Percentiles rank a stretch among this genome's conserved stretches.
Evolutionary conservation across 208 protist genomes (phyloP).

Genomic region (Trypanosoma theileri): DNA sequence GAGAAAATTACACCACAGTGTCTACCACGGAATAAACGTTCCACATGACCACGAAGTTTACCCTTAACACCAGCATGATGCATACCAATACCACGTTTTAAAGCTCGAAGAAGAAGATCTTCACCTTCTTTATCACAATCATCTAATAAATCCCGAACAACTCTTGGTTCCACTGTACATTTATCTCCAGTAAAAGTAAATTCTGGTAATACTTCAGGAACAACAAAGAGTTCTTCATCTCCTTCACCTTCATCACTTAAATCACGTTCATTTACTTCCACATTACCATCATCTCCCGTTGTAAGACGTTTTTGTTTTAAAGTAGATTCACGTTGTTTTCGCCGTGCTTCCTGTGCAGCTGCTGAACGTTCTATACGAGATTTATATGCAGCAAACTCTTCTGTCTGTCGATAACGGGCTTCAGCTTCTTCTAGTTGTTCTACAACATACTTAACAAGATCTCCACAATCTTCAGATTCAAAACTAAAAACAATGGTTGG

Average conservation of each 20-base stretch:
- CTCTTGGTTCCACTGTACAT: slow-evolving; percentile 44
- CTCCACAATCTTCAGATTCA: slow-evolving; percentile 84
- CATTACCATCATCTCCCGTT: slow-evolving; percentile 73
- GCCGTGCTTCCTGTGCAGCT: slow-evolving; percentile 51
- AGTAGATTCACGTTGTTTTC: slow-evolving; percentile 69
- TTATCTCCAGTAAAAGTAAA: slow-evolving; percentile 82
- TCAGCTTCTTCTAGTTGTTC: slow-evolving; percentile 79
- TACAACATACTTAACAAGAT: slow-evolving; percentile 81
- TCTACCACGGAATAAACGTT: slow-evolving; percentile 91
- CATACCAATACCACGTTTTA: slow-evolving; percentile 89
- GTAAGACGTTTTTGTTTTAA: slow-evolving; percentile 76
- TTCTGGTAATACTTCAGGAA: slow-evolving; percentile 85
- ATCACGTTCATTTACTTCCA: slow-evolving; percentile 51
- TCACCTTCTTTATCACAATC: slow-evolving; percentile 76
- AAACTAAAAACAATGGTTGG: slow-evolving; percentile 93
- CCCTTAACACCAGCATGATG: slow-evolving; percentile 92
- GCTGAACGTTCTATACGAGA: slow-evolving; percentile 62
- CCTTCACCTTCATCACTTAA: slow-evolving; percentile 49
- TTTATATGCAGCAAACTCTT: slow-evolving; percentile 86
- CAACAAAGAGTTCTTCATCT: slow-evolving; percentile 58
- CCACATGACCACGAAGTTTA: slow-evolving; percentile 87
- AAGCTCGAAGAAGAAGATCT: slow-evolving; percentile 60
- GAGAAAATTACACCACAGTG: slow-evolving; percentile 92
- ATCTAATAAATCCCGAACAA: slow-evolving; percentile 46
- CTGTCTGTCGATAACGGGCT: slow-evolving; percentile 71